Evolutionary conservation across 2,329 filamentous ascomycete species (phyloP).

Genomic region (Penicillium nordicum): DNA sequence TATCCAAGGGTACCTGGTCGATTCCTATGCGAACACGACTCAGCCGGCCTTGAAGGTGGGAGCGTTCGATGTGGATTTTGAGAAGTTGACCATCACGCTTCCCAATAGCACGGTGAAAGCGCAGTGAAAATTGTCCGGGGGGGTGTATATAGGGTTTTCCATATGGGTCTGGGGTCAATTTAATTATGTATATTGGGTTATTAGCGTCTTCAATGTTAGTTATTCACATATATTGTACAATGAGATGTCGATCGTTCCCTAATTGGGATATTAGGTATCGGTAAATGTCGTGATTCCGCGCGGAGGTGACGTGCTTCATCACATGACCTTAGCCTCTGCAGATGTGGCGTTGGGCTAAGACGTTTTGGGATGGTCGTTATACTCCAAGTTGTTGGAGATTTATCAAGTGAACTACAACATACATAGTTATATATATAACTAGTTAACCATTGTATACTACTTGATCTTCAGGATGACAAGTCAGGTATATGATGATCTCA

Average conservation of each 20-base stretch:
- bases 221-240: too few species aligned
- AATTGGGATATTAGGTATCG: neutral
- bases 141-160: neutral
- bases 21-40: conserved; percentile 24
- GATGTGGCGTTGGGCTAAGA: conserved; percentile 1
- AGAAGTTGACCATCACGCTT: conserved; percentile 34
- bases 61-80: conserved; percentile 35
- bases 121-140: neutral
- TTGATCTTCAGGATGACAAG: neutral
- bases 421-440: too few species aligned
- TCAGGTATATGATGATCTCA: neutral
- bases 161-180: neutral
- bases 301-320: conserved; percentile 24
- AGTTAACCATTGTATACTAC: too few species aligned
- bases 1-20: conserved; percentile 32
- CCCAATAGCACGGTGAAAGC: conserved; percentile 26
- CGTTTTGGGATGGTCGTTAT: neutral
- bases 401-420: too few species aligned
- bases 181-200: neutral
- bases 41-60: conserved; percentile 20
- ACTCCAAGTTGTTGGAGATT: neutral
- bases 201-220: neutral
- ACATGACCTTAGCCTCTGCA: conserved; percentile 14
- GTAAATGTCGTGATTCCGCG: conserved; percentile 21
- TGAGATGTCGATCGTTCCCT: neutral